Evolutionary conservation across 1,284 basidiomycete species (phyloP).

Genomic region (Ustilago bromivora): DNA sequence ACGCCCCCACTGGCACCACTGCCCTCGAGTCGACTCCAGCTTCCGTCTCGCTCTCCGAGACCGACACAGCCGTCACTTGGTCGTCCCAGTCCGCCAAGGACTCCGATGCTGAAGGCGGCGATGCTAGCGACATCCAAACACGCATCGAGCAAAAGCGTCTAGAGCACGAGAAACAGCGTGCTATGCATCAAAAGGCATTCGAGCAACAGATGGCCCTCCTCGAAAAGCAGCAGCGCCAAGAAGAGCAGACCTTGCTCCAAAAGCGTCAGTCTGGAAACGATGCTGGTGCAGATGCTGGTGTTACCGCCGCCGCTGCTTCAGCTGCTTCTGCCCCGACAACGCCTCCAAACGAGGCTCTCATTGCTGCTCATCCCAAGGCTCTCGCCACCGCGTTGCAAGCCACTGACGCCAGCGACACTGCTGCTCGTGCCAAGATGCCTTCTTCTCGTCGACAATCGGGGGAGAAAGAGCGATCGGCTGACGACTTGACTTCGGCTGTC

Average conservation of each 20-base stretch:
- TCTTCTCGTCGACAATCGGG: conserved; percentile 44
- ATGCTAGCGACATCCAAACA: conserved; percentile 39
- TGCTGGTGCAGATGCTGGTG: background rate
- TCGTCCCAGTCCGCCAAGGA: conserved; percentile 24
- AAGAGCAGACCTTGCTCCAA: conserved; percentile 51
- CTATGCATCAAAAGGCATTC: conserved; percentile 56
- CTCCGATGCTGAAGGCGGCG: conserved; percentile 20
- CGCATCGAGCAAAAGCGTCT: conserved; percentile 57
- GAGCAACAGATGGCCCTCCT: conserved; percentile 59
- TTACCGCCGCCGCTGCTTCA: background rate
- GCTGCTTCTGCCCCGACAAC: conserved; percentile 53
- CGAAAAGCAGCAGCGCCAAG: conserved; percentile 57
- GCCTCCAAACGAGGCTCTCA: conserved; percentile 33
- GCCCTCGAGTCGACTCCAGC: conserved; percentile 22
- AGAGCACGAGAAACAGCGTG: conserved; percentile 61
- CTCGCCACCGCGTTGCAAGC: background rate
- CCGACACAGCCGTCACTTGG: conserved; percentile 32
- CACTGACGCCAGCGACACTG: conserved; percentile 6
- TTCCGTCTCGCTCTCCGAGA: conserved; percentile 33
- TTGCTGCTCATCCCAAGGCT: conserved; percentile 24
- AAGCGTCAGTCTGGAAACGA: conserved; percentile 15
- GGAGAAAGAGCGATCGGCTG: conserved; percentile 17
- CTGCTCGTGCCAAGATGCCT: conserved; percentile 31
- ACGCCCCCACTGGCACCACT: conserved; percentile 10
- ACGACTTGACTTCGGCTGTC: conserved; percentile 36